Evolutionary conservation across 345 rosid species (phyloP).

Genomic region (Hevea brasiliensis): DNA sequence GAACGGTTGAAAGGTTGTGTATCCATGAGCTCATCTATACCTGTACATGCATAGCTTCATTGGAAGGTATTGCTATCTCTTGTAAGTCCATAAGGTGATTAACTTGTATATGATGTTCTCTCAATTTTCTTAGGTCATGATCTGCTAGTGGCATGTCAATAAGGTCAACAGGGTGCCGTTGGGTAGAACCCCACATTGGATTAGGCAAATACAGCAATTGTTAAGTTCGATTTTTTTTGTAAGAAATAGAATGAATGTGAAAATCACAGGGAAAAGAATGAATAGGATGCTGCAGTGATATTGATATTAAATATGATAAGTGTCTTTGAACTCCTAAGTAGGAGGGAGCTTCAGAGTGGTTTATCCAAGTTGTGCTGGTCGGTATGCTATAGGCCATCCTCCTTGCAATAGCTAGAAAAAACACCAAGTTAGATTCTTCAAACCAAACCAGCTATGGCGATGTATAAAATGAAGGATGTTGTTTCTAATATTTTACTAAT

Average conservation of each 20-base stretch:
- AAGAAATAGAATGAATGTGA: not conserved
- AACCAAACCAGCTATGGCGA: not conserved
- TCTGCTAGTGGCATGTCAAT: conserved; percentile 6
- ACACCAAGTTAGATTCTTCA: not conserved
- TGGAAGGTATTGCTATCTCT: conserved; percentile 25
- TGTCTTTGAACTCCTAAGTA: too few relatives aligned
- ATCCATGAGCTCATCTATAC: conserved; percentile 65
- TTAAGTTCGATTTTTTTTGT: conserved; percentile 4
- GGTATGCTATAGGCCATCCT: not conserved
- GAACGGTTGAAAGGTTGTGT: conserved; percentile 76
- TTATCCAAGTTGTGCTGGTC: not conserved
- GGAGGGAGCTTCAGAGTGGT: not conserved
- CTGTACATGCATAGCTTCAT: conserved; percentile 69
- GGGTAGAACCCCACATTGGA: conserved; percentile 17
- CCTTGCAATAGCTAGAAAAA: not conserved
- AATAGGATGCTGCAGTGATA: not conserved
- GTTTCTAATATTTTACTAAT: not conserved
- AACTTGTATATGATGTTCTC: conserved; percentile 27
- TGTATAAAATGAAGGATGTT: conserved; percentile 2
- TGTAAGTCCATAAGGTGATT: not conserved
- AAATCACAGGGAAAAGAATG: not conserved
- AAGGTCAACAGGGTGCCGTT: conserved; percentile 13
- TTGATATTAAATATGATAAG: not conserved
- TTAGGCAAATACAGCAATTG: not conserved
- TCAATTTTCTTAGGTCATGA: conserved; percentile 15